Evolutionary conservation across 1,139 yeast genomes (phyloP).

Genomic region (Entelexis paramagnoliae): DNA sequence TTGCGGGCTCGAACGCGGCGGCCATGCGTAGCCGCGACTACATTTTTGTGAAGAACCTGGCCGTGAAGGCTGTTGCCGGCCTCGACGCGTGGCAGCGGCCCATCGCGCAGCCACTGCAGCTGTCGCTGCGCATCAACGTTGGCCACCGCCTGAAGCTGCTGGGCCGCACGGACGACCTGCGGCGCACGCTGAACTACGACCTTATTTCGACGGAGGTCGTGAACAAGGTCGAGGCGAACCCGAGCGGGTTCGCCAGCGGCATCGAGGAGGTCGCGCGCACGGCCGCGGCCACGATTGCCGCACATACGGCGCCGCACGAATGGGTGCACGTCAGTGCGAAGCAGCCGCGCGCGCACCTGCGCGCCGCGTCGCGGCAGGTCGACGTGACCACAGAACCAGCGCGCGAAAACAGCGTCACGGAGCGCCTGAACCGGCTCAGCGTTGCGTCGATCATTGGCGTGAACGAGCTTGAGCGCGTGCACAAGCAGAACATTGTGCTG

Average conservation of each 20-base stretch:
- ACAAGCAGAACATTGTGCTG: slow-evolving; percentile 63
- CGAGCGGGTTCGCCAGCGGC: slow-evolving; percentile 38
- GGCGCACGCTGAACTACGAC: slow-evolving; percentile 78
- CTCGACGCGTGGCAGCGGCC: slow-evolving; percentile 68
- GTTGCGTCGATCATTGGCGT: slow-evolving; percentile 78
- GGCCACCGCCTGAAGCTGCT: slow-evolving; percentile 50
- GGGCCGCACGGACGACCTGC: slow-evolving; percentile 63
- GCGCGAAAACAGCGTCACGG: slow-evolving; percentile 24
- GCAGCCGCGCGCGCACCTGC: slow-evolving; percentile 46
- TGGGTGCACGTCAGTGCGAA: slow-evolving; percentile 30
- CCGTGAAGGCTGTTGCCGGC: slow-evolving; percentile 58
- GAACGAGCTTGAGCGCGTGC: slow-evolving; percentile 75
- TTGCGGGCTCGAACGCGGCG: too few relatives aligned
- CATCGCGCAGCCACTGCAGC: slow-evolving; percentile 55
- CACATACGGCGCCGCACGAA: slow-evolving; percentile 44
- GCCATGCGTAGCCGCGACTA: slow-evolving; percentile 33
- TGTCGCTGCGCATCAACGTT: slow-evolving; percentile 53
- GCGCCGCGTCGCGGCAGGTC: slow-evolving; percentile 43
- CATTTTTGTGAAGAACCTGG: slow-evolving; percentile 49
- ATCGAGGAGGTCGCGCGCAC: slow-evolving; percentile 50
- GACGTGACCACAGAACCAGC: neutral
- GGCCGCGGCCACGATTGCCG: slow-evolving; percentile 42
- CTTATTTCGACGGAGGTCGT: slow-evolving; percentile 58
- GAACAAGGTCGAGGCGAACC: slow-evolving; percentile 38
- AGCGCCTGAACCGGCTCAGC: slow-evolving; percentile 40